Evolutionary conservation across 768 basidiomycete genomes (phyloP).

Genomic region (Pleurotus tuber-regium): DNA sequence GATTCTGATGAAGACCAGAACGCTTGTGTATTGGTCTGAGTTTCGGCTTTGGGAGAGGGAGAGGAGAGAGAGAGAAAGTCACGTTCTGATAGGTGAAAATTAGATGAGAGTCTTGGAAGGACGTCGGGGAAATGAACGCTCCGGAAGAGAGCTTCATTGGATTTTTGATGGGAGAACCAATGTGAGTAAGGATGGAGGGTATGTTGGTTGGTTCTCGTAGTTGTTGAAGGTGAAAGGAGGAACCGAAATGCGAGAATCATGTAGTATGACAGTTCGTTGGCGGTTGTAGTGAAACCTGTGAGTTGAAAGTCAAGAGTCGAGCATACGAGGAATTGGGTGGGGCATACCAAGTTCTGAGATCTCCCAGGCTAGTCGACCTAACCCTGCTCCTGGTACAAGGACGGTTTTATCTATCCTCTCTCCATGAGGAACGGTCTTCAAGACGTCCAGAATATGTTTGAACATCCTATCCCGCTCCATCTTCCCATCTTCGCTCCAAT

Average conservation of each 20-base stretch:
- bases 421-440: constrained; percentile 28
- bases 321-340: background rate
- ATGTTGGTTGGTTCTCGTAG: constrained; percentile 43
- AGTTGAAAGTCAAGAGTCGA: constrained; percentile 14
- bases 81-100: constrained; percentile 47
- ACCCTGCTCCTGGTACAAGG: constrained; percentile 62
- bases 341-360: constrained; percentile 54
- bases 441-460: constrained; percentile 50
- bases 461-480: constrained; percentile 56
- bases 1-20: constrained; percentile 15
- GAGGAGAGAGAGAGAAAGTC: constrained; percentile 51
- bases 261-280: constrained; percentile 63
- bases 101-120: constrained; percentile 43
- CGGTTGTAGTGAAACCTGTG: constrained; percentile 53
- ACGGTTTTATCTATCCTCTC: constrained; percentile 37
- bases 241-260: constrained; percentile 63
- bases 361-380: constrained; percentile 69
- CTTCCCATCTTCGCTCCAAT: constrained; percentile 63
- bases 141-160: constrained; percentile 48
- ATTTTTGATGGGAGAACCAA: constrained; percentile 70
- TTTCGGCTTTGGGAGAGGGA: constrained; percentile 15
- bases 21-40: constrained; percentile 8
- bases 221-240: constrained; percentile 47
- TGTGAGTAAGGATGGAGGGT: constrained; percentile 58
- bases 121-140: constrained; percentile 57